Evolutionary conservation across 768 basidiomycete species (phyloP).

Genomic region (Boletellus sp.): DNA sequence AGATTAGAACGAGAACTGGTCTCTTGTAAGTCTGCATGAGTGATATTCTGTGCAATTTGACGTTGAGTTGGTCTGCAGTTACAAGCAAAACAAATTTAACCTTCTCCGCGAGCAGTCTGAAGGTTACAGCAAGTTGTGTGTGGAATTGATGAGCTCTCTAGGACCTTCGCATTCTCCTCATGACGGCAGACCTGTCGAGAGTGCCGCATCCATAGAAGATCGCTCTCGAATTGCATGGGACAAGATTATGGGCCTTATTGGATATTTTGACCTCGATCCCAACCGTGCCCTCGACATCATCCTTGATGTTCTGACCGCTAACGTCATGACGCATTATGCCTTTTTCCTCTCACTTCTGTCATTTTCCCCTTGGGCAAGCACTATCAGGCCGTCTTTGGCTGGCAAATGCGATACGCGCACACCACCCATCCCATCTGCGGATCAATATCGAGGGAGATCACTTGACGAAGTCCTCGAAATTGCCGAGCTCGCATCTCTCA

Average conservation of each 20-base stretch:
- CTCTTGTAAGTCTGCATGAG: conserved; percentile 59
- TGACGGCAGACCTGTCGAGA: conserved; percentile 65
- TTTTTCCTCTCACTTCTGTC: conserved; percentile 88
- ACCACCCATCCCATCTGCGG: conserved; percentile 36
- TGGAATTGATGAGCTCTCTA: conserved; percentile 74
- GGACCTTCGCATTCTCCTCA: conserved; percentile 69
- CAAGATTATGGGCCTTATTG: conserved; percentile 82
- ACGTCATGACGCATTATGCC: conserved; percentile 75
- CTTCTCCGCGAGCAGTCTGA: conserved; percentile 95
- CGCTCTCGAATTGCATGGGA: conserved; percentile 74
- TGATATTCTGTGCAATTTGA: background rate
- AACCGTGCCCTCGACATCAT: conserved; percentile 91
- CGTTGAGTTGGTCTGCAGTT: conserved; percentile 45
- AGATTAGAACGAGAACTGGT: conserved; percentile 74
- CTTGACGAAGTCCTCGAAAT: conserved; percentile 64
- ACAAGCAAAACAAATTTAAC: conserved; percentile 98
- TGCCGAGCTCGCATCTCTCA: conserved; percentile 38
- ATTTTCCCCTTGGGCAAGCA: conserved; percentile 82
- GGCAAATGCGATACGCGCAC: conserved; percentile 32
- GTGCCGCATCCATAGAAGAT: conserved; percentile 51
- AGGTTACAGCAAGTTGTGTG: conserved; percentile 90
- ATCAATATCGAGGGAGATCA: conserved; percentile 51
- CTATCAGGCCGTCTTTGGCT: conserved; percentile 33
- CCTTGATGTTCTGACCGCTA: conserved; percentile 83
- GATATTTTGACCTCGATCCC: conserved; percentile 96